Percentiles rank a stretch among this genome's conserved stretches.
Evolutionary conservation across 257 asterid species (phyloP).

Genomic region (Prunella vulgaris): DNA sequence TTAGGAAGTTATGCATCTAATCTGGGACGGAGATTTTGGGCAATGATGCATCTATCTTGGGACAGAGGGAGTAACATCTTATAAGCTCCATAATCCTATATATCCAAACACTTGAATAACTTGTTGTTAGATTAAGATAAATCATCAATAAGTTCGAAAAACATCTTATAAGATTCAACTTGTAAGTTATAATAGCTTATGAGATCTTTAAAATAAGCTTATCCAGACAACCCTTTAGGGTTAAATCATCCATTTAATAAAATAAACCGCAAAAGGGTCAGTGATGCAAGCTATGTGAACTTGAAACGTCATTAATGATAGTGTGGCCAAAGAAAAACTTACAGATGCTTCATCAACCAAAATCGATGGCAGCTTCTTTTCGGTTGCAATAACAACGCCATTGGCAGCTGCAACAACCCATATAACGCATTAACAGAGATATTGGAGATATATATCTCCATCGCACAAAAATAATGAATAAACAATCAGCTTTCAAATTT

Average conservation of each 20-base stretch:
- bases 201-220: not conserved
- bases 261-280: not conserved
- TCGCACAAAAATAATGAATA: not conserved
- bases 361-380: constrained; percentile 89
- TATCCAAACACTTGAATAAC: not conserved
- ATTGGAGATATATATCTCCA: not conserved
- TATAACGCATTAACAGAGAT: constrained; percentile 5
- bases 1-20: too few species aligned
- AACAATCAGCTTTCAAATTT: too few species aligned
- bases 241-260: not conserved
- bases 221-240: not conserved
- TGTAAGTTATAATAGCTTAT: not conserved
- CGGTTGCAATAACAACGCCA: constrained; percentile 98
- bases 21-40: too few species aligned
- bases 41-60: too few species aligned
- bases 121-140: not conserved
- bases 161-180: not conserved
- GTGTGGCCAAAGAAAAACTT: constrained; percentile 36
- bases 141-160: not conserved
- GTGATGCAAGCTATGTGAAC: not conserved
- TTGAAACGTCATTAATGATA: not conserved
- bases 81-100: not conserved
- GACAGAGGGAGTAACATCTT: too few species aligned
- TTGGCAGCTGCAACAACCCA: constrained; percentile 49
- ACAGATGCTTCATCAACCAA: constrained; percentile 97